A percentile compares a stretch with the other conserved stretches of the same genome.
These are phyloP conservation scores for Sinapis alba DNA, from an alignment of 441 rosid genomes.

Conservation along the genomic window DNA sequence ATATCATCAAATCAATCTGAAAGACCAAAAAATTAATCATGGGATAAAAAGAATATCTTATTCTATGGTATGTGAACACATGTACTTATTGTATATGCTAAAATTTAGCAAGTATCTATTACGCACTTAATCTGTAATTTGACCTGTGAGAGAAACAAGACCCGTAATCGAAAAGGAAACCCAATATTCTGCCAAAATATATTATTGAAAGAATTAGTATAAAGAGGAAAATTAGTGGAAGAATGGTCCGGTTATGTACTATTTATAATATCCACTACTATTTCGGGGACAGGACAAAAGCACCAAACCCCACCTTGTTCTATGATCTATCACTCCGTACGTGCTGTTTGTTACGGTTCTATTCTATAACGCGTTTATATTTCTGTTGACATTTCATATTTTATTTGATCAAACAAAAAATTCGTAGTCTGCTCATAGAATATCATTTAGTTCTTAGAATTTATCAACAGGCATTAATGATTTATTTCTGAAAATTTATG, in stretches of 20 bases:
- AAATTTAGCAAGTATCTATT: neutral
- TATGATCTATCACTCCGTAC: neutral
- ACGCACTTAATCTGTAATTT: slow-evolving; percentile 16
- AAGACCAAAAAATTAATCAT: neutral
- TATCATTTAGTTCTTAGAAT: slow-evolving; percentile 4
- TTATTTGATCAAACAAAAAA: neutral
- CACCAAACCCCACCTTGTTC: neutral
- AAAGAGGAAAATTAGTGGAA: slow-evolving; percentile 9
- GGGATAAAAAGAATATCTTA: neutral
- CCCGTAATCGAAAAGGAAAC: neutral
- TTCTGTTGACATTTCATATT: neutral
- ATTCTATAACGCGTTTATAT: slow-evolving; percentile 29
- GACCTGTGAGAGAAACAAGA: slow-evolving; percentile 21
- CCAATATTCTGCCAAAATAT: slow-evolving; percentile 1
- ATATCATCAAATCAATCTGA: too few species aligned
- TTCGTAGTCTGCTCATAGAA: neutral
- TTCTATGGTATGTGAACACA: slow-evolving; percentile 19
- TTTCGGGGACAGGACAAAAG: slow-evolving; percentile 4
- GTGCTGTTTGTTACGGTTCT: neutral
- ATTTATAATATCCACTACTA: slow-evolving; percentile 7
- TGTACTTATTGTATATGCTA: neutral
- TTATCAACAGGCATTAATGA: slow-evolving; percentile 7
- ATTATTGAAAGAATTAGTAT: slow-evolving; percentile 19
- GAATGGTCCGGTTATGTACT: neutral
- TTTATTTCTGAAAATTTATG: neutral